Base-by-base conservation (phyloP, 305 asterid genomes). In the Fraxinus nigra region DNA sequence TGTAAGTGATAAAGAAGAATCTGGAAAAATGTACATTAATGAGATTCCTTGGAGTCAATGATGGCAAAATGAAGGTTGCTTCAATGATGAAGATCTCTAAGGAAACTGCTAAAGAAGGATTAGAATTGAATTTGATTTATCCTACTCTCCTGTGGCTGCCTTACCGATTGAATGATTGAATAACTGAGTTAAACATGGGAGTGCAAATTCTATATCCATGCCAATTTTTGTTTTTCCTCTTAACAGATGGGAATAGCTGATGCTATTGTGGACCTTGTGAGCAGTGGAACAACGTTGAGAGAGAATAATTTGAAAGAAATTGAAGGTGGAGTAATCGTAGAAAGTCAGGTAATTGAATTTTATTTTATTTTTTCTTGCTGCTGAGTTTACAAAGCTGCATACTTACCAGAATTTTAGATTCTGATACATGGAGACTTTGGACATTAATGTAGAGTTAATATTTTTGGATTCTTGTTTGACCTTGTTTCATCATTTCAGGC, bases 241-340 rank as follows among this genome's bases (percentile, higher is more conserved):
- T 83, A 48, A 83, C 40, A 96, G 99, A 96, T 96, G 99, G 99
- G 99, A 77, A 96, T 91, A 87, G 98, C 99, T 72, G 99, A 96
- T 89, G 99, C 98, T 73, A 94, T 97, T 74, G 96, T 97, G 83
- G 99, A 97, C 85, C 99, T 97, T 80, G 99, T 94, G 85, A 97
- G 99, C 82, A 97, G 99, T 70, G 99, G 99, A 87, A 97, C 98
- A 78, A 97, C 99, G 33, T 84, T 97, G 89, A 90, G 87, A 81
- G 99, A 96, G 78, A 96, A 96, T 85, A 94, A 94, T 86, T 87
- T 95, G 89, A 95, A 95, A 89, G 98, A 94, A 89, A 94, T 96
- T 51, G 94, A 89, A 85, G 99, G 96, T 83, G 99, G 99, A 85
- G 82, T 89, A 74, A 90, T 96, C 89, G 77, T 96, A 89, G 92